Conservation (phyloP, 2,329 filamentous ascomycete genomes). For the Arthrobotrys sphaeroides region DNA sequence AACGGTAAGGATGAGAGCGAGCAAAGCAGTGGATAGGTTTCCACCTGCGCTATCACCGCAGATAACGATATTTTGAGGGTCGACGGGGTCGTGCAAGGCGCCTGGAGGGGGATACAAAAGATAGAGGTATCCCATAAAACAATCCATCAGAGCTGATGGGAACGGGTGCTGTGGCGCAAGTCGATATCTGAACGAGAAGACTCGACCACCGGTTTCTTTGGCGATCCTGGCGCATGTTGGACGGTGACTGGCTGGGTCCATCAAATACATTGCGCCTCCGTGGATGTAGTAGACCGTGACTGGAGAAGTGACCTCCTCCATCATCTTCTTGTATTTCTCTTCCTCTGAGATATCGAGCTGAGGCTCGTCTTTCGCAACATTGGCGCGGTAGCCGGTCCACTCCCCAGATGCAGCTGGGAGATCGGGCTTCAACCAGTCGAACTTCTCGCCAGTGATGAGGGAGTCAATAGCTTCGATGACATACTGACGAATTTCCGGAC, state of each 20-base stretch:
- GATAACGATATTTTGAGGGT: slow-evolving; percentile 74
- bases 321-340: slow-evolving; percentile 73
- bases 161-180: slow-evolving; percentile 79
- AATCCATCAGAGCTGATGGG: slow-evolving; percentile 77
- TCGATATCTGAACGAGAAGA: slow-evolving; percentile 77
- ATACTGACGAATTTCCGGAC: slow-evolving; percentile 67
- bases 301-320: slow-evolving; percentile 72
- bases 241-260: slow-evolving; percentile 76
- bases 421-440: slow-evolving; percentile 64
- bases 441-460: slow-evolving; percentile 62
- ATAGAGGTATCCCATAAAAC: slow-evolving; percentile 75
- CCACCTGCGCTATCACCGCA: slow-evolving; percentile 80
- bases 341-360: slow-evolving; percentile 65
- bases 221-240: slow-evolving; percentile 70
- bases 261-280: slow-evolving; percentile 62
- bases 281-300: slow-evolving; percentile 31
- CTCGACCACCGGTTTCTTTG: slow-evolving; percentile 71
- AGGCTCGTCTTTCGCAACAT: slow-evolving; percentile 46
- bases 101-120: slow-evolving; percentile 76
- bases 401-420: slow-evolving; percentile 72
- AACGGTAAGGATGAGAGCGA: slow-evolving; percentile 75
- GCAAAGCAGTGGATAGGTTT: slow-evolving; percentile 72
- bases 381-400: slow-evolving; percentile 76
- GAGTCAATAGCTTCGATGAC: slow-evolving; percentile 69
- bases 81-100: slow-evolving; percentile 73